Evolutionary conservation across 768 basidiomycete species (phyloP).

Genomic region (Boletus reticulatus): DNA sequence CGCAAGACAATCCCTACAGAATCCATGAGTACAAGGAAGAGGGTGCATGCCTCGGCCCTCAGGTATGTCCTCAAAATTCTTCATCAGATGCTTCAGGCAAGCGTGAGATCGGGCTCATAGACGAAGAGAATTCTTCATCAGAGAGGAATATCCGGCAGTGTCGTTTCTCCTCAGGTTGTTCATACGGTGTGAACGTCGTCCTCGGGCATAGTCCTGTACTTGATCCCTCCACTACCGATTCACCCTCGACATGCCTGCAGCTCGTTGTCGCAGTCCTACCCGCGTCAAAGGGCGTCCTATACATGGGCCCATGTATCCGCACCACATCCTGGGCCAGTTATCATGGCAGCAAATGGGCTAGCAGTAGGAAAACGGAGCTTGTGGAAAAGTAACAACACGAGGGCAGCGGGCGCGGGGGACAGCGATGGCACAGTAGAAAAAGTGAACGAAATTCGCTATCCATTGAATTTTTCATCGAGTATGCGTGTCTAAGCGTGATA

Average conservation of each 20-base stretch:
- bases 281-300: background rate
- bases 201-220: background rate
- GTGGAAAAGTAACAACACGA: no score
- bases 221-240: conserved; percentile 4
- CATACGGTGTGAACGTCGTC: conserved; percentile 11
- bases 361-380: no score
- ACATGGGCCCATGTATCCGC: no score
- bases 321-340: no score
- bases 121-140: conserved; percentile 8
- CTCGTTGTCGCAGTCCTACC: background rate
- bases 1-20: conserved; percentile 53
- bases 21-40: conserved; percentile 45
- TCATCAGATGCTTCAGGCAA: conserved; percentile 3
- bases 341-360: no score
- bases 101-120: background rate
- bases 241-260: background rate
- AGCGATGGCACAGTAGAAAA: no score
- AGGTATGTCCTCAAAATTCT: conserved; percentile 40
- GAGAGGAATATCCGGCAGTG: conserved; percentile 26
- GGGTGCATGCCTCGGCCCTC: conserved; percentile 40
- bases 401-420: no score
- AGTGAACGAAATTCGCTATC: no score
- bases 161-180: conserved; percentile 23
- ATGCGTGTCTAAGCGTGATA: no score
- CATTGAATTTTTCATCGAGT: no score